Conservation (phyloP, 768 basidiomycete genomes). For the Lactarius vividus region DNA sequence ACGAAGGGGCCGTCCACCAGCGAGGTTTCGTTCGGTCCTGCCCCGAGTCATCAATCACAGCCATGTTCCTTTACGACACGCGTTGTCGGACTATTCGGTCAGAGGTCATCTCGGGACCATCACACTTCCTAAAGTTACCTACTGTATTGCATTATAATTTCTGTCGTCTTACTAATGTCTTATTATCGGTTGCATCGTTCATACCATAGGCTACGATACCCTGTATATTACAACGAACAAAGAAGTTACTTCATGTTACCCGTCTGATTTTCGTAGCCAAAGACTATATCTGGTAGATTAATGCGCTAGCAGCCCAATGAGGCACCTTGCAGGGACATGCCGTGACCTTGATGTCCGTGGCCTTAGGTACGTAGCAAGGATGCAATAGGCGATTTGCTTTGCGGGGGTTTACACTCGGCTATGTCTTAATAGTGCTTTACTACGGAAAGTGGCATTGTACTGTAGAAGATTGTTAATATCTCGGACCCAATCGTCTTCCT, state of each 20-base stretch:
- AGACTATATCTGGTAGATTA: background rate
- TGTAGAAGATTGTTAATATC: constrained; percentile 94
- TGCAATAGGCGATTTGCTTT: background rate
- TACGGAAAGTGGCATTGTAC: constrained; percentile 92
- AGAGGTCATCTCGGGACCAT: constrained; percentile 3
- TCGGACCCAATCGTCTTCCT: constrained; percentile 93
- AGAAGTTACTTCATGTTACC: background rate
- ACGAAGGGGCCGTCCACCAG: background rate
- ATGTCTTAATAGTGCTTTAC: constrained; percentile 79
- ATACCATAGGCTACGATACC: background rate
- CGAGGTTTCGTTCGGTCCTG: background rate
- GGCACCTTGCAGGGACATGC: background rate
- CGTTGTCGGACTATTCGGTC: constrained; percentile 2
- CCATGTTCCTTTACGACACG: constrained; percentile 6
- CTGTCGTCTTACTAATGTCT: background rate
- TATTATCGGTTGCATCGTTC: background rate
- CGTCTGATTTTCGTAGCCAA: background rate
- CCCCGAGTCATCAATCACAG: background rate
- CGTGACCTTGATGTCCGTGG: background rate
- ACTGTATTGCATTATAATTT: background rate
- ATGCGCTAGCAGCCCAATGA: background rate
- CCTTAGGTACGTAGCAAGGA: background rate
- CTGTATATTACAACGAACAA: background rate
- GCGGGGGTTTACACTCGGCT: constrained; percentile 50
- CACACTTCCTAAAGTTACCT: background rate